Evolutionary conservation across 1,284 basidiomycete species (phyloP).

Genomic region (Meripilus lineatus): DNA sequence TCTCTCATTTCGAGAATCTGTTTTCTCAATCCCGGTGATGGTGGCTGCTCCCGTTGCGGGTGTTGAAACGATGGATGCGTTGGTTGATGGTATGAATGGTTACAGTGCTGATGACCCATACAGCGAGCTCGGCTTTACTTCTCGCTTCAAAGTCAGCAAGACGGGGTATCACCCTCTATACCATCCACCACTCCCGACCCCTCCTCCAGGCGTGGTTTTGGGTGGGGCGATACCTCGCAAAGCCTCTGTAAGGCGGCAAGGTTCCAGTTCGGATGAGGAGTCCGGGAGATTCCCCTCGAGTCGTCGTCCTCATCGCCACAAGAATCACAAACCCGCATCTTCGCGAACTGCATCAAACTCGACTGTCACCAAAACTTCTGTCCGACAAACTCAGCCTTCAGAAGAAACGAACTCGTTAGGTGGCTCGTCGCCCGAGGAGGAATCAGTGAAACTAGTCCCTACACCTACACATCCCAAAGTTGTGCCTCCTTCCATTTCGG

Average conservation of each 20-base stretch:
- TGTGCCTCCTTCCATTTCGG: conserved; percentile 73
- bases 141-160: conserved; percentile 44
- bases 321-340: conserved; percentile 12
- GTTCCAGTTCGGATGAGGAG: conserved; percentile 44
- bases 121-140: conserved; percentile 34
- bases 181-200: conserved; percentile 73
- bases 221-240: conserved; percentile 53
- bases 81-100: conserved; percentile 82
- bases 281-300: conserved; percentile 15
- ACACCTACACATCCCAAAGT: conserved; percentile 21
- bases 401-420: conserved; percentile 4
- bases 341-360: conserved; percentile 13
- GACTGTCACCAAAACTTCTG: conserved; percentile 12
- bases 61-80: conserved; percentile 79
- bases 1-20: conserved; percentile 36
- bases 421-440: conserved; percentile 5
- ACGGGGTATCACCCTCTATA: conserved; percentile 58
- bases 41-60: conserved; percentile 72
- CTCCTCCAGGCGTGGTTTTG: conserved; percentile 73
- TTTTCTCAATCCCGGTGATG: conserved; percentile 56
- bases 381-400: conserved; percentile 9
- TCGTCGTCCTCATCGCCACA: conserved; percentile 13
- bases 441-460: no score
- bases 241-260: conserved; percentile 31
- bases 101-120: conserved; percentile 46